phyloP scores from a whole-genome alignment of 2,329 filamentous ascomycete genomes.

The Corniculantispora saksenae region DNA sequence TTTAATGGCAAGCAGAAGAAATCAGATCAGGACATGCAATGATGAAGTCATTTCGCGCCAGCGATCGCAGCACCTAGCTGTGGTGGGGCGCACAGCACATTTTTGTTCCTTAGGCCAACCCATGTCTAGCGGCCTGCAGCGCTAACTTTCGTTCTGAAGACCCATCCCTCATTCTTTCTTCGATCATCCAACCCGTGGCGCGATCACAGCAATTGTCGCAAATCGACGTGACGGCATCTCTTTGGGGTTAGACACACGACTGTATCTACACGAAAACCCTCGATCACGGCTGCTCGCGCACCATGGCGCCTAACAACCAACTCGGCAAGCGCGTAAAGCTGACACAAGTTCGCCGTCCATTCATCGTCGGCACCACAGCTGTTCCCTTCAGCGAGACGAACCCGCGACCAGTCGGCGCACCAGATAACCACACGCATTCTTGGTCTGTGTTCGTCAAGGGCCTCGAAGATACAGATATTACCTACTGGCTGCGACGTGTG shows the following conservation, averaged over 20 bases:
- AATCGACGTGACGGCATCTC: not conserved
- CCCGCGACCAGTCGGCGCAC: slow-evolving; percentile 73
- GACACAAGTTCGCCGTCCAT: slow-evolving; percentile 64
- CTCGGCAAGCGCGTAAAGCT: slow-evolving; percentile 66
- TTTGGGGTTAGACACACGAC: not conserved
- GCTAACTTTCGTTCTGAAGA: not conserved
- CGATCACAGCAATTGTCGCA: not conserved
- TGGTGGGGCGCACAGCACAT: slow-evolving; percentile 8
- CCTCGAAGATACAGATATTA: slow-evolving; percentile 85
- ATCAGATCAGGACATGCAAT: slow-evolving; percentile 13
- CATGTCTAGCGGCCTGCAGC: not conserved
- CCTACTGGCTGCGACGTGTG: slow-evolving; percentile 94
- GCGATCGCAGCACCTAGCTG: slow-evolving; percentile 16
- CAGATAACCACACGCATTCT: slow-evolving; percentile 91
- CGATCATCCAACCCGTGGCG: not conserved
- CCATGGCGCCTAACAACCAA: slow-evolving; percentile 61
- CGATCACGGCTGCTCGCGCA: not conserved
- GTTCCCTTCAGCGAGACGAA: slow-evolving; percentile 77
- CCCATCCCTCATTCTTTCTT: not conserved
- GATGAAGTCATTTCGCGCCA: slow-evolving; percentile 18
- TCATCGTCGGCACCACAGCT: slow-evolving; percentile 79
- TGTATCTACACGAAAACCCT: not conserved
- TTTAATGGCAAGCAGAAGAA: not conserved
- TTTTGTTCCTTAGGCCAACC: slow-evolving; percentile 18
- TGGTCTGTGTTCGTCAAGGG: slow-evolving; percentile 95